Conservation (phyloP, 2,329 filamentous ascomycete species). For the Botrytis deweyae region DNA sequence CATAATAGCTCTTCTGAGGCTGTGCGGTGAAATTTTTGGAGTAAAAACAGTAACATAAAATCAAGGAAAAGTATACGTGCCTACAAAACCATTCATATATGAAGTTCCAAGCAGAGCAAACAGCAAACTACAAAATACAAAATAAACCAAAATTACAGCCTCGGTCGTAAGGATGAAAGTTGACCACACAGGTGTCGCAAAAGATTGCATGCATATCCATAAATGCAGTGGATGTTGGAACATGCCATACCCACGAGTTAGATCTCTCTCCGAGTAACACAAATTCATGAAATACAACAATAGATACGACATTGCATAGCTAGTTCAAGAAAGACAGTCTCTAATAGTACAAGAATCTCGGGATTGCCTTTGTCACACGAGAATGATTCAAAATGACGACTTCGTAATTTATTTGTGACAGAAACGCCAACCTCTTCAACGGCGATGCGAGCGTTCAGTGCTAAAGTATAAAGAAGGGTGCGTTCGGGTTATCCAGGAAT, state of each 20-base stretch:
- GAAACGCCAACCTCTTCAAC: neutral
- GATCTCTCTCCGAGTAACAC: neutral
- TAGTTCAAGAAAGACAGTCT: neutral
- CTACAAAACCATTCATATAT: conserved; percentile 7
- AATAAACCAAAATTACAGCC: neutral
- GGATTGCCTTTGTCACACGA: neutral
- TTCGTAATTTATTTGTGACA: neutral
- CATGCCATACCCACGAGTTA: conserved; percentile 17
- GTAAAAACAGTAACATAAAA: neutral
- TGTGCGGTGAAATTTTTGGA: neutral
- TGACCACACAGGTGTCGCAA: neutral
- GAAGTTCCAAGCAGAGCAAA: neutral
- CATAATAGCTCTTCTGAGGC: neutral
- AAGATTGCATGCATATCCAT: neutral
- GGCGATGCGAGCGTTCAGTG: neutral
- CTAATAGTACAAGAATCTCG: conserved; percentile 3
- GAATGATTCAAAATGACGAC: neutral
- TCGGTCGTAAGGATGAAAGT: neutral
- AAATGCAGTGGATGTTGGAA: neutral
- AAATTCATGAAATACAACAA: neutral
- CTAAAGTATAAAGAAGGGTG: neutral
- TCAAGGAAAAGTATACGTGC: neutral
- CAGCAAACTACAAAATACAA: neutral
- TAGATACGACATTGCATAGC: neutral
- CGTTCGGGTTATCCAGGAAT: no score